Base-by-base conservation (phyloP, 140 eudicot species). In the Stevia rebaudiana region DNA sequence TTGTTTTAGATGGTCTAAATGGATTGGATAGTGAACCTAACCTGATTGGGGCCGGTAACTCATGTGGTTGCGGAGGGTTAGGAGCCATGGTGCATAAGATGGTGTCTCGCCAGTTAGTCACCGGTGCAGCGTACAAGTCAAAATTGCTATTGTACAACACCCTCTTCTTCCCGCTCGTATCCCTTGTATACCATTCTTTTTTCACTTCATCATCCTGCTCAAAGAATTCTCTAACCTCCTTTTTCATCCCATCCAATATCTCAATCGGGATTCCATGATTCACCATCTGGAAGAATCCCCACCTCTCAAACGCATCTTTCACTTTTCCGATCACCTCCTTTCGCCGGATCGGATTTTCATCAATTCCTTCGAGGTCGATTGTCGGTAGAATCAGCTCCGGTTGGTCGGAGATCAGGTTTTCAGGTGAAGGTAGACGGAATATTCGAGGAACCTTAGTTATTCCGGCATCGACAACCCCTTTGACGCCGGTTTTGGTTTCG, bases 231-330 rank as follows among this genome's bases (percentile, higher is more conserved):
- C 35, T 77, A 77, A 60, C 43, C 39, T 7, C 79, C 78, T 15
- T 82, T 69, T 1, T 39, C 66, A 81, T 68, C 47, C 67, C 67
- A 9, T 69, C 68, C 76, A 81, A 3, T 2, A 76, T 52, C 11
- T 60, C 63, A 6, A 1, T 19, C 6, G 85, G 78, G 40, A 85
- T 76, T 6, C 78, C 87, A 56, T 84, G 92, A 73, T 81, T 81
- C n/a, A 81, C 72, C 22, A 79, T 35, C 61, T 84, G 84, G 70
- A 84, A 81, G 62, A 81, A 76, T 0, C 88, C 88, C 94, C 85
- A 84, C 0, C 71, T 75, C 23, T 70, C 71, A 47, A 74, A 67
- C 13, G 85, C 85, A 24, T 55, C 74, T 47, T 43, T 58, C 30
- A 84, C 52, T 15, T 68, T 19, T 3, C 63, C 35, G 13, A 79